These are phyloP conservation scores for Cyathus striatus DNA, from an alignment of 768 basidiomycete species.

Conservation along the genomic window DNA sequence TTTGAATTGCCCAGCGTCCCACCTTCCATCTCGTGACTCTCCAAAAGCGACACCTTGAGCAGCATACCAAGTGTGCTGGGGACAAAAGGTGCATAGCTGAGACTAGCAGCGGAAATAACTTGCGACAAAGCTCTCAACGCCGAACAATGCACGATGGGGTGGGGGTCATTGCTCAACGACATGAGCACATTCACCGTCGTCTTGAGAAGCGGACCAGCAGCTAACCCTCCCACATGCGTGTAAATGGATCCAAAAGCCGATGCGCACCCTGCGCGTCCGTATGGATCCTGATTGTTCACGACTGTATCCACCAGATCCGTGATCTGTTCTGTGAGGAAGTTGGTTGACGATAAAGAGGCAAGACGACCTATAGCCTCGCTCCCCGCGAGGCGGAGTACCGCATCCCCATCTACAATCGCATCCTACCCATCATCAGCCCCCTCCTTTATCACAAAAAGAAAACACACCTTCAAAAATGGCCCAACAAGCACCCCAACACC, in stretches of 20 bases:
- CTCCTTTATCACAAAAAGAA: background rate
- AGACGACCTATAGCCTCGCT: slow-evolving; percentile 89
- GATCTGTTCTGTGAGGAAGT: slow-evolving; percentile 80
- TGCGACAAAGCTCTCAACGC: slow-evolving; percentile 79
- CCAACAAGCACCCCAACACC: slow-evolving; percentile 60
- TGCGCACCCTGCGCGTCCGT: slow-evolving; percentile 90
- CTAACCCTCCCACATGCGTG: slow-evolving; percentile 85
- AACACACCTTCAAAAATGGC: slow-evolving; percentile 69
- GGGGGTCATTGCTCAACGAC: slow-evolving; percentile 93
- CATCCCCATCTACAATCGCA: slow-evolving; percentile 75
- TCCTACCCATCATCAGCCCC: slow-evolving; percentile 44
- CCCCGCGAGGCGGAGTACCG: slow-evolving; percentile 67
- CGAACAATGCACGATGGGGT: slow-evolving; percentile 95
- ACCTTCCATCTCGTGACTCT: slow-evolving; percentile 91
- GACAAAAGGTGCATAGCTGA: slow-evolving; percentile 88
- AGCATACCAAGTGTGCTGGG: slow-evolving; percentile 86
- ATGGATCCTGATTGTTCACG: slow-evolving; percentile 90
- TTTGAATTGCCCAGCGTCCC: slow-evolving; percentile 81
- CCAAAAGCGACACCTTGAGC: slow-evolving; percentile 82
- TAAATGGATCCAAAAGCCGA: slow-evolving; percentile 91
- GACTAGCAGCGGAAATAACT: slow-evolving; percentile 87
- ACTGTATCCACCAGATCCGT: slow-evolving; percentile 91
- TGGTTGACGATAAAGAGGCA: slow-evolving; percentile 76
- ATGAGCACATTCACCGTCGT: slow-evolving; percentile 93
- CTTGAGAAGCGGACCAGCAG: slow-evolving; percentile 90